Percentiles rank a stretch among this genome's conserved stretches.
Conservation (phyloP, 23 red algal genomes). For the Agarophyton chilense region DNA sequence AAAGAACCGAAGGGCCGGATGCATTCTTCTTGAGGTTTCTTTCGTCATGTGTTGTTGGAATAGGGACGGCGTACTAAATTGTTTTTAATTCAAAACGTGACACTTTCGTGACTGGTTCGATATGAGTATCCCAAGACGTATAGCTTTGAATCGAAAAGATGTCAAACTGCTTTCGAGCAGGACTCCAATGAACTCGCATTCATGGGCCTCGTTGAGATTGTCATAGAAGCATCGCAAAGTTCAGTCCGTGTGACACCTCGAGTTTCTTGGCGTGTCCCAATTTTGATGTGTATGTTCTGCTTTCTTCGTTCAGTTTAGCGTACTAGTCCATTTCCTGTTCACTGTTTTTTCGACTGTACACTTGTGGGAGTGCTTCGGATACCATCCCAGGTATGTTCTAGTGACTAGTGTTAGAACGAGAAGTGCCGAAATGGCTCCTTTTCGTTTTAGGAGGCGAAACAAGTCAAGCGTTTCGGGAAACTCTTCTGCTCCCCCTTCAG, state of each 20-base stretch:
- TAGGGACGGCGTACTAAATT: background rate
- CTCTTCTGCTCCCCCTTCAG: background rate
- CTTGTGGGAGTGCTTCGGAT: background rate
- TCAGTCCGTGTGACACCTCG: background rate
- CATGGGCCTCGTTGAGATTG: background rate
- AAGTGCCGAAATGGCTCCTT: background rate
- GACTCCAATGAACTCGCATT: no score
- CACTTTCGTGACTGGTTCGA: background rate
- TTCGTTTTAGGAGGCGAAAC: conserved; percentile 28
- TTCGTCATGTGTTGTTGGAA: background rate
- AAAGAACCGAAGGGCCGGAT: background rate
- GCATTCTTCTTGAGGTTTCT: background rate
- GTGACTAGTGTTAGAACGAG: background rate
- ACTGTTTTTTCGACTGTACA: background rate
- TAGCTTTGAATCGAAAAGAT: background rate
- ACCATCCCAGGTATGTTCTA: background rate
- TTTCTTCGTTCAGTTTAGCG: background rate
- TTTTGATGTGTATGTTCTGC: background rate
- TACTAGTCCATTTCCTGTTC: background rate
- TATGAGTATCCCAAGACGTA: background rate
- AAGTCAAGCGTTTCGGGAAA: conserved; percentile 10
- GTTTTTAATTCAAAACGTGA: background rate
- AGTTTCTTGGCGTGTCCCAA: background rate
- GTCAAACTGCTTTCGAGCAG: background rate
- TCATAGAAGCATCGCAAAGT: background rate